Conservation (phyloP, 148 eudicot species). For the Rhododendron ovatum region DNA sequence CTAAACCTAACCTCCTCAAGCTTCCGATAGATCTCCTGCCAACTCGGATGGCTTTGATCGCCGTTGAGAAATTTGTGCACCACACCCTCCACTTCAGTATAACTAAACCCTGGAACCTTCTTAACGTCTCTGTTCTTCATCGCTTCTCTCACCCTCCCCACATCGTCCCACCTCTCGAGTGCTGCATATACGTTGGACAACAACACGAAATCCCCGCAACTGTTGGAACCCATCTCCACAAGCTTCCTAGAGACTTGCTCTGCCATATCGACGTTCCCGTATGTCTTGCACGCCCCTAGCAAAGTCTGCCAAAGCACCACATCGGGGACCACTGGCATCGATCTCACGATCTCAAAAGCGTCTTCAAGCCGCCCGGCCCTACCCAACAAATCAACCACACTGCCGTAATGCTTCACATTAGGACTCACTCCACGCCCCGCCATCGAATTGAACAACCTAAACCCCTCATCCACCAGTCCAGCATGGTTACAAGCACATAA, state of each 20-base stretch:
- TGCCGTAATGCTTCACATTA: conserved; percentile 76
- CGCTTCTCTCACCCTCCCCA: conserved; percentile 61
- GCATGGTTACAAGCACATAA: conserved; percentile 81
- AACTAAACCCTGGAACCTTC: conserved; percentile 86
- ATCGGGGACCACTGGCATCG: conserved; percentile 68
- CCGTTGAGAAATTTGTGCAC: conserved; percentile 63
- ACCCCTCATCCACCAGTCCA: conserved; percentile 73
- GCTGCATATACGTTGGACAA: conserved; percentile 72
- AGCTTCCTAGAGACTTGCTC: conserved; percentile 72
- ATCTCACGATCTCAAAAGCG: conserved; percentile 51
- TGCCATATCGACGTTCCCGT: conserved; percentile 65
- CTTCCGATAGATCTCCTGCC: conserved; percentile 59
- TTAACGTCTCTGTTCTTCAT: conserved; percentile 61
- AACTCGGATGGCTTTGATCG: conserved; percentile 51
- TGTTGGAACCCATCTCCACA: conserved; percentile 70
- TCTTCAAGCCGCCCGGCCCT: conserved; percentile 71
- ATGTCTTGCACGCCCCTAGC: conserved; percentile 74
- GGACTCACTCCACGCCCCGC: conserved; percentile 35
- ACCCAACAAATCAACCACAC: conserved; percentile 79
- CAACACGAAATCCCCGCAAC: conserved; percentile 69
- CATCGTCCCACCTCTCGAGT: conserved; percentile 72
- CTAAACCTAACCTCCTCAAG: conserved; percentile 61
- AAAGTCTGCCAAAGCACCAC: conserved; percentile 78
- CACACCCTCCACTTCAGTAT: conserved; percentile 56
- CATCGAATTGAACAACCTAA: conserved; percentile 52